Percentiles rank a stretch among this genome's conserved stretches.
Evolutionary conservation across 805 yeast genomes (phyloP).

Genomic region (Myxozyma vanderwaltii): DNA sequence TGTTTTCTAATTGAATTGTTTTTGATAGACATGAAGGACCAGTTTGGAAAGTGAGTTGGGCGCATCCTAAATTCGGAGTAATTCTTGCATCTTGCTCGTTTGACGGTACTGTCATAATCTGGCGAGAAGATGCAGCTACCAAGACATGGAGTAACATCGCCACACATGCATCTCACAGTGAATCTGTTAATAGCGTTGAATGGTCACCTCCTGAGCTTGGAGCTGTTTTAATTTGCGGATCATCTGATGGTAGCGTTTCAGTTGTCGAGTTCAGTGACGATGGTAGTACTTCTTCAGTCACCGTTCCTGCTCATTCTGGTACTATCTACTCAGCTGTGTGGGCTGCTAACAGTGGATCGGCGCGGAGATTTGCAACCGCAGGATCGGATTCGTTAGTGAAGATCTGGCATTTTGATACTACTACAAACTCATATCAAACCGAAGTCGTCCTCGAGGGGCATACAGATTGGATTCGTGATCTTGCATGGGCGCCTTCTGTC

Average conservation of each 20-base stretch:
- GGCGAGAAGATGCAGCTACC: constrained; percentile 86
- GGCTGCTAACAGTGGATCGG: constrained; percentile 53
- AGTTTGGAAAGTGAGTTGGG: constrained; percentile 99
- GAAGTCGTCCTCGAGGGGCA: constrained; percentile 87
- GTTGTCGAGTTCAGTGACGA: constrained; percentile 89
- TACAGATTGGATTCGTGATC: constrained; percentile 98
- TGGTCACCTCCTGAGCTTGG: constrained; percentile 99
- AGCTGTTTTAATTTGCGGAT: constrained; percentile 83
- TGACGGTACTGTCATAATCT: constrained; percentile 90
- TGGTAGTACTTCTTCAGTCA: constrained; percentile 58
- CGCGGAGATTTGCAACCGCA: constrained; percentile 83
- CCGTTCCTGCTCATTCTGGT: constrained; percentile 81
- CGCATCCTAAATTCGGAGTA: constrained; percentile 96
- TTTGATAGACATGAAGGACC: constrained; percentile 80
- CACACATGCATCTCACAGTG: constrained; percentile 84
- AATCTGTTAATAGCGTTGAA: constrained; percentile 87
- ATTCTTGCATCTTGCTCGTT: constrained; percentile 93
- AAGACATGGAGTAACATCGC: constrained; percentile 80
- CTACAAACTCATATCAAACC: constrained; percentile 58
- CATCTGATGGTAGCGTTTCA: constrained; percentile 90
- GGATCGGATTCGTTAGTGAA: constrained; percentile 94
- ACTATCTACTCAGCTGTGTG: constrained; percentile 95
- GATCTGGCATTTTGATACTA: constrained; percentile 69
- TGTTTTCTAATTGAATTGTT: not conserved
- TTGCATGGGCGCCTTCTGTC: constrained; percentile 95